These are phyloP conservation scores for Naganishia onofrii DNA, from an alignment of 768 basidiomycete genomes.

Conservation along the genomic window DNA sequence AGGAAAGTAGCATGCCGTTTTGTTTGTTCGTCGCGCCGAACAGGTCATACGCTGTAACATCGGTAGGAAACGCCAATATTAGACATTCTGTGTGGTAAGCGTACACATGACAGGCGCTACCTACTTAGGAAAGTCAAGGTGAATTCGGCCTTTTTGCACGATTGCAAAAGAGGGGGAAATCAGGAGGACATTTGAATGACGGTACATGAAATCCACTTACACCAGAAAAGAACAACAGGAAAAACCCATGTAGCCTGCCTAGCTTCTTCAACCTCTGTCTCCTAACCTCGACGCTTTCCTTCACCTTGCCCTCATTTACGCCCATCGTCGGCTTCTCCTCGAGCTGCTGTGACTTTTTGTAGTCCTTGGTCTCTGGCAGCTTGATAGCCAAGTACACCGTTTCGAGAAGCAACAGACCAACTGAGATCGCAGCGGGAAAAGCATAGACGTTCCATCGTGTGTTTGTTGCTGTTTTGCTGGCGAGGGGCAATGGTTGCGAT, in stretches of 20 bases:
- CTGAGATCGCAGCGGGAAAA: conserved; percentile 77
- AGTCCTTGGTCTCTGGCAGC: conserved; percentile 82
- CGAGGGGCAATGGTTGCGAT: conserved; percentile 68
- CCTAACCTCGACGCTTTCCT: conserved; percentile 30
- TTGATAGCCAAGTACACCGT: conserved; percentile 70
- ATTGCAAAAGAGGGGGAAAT: not conserved
- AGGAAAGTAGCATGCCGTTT: conserved; percentile 49
- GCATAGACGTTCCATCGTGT: conserved; percentile 71
- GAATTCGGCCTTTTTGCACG: conserved; percentile 73
- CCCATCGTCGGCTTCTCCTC: conserved; percentile 20
- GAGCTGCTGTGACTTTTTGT: conserved; percentile 40
- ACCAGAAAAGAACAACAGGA: conserved; percentile 79
- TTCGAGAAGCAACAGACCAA: conserved; percentile 73
- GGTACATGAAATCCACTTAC: conserved; percentile 42
- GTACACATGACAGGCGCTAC: not conserved
- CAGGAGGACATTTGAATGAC: not conserved
- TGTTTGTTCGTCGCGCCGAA: conserved; percentile 48
- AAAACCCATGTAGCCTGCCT: conserved; percentile 73
- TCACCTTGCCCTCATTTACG: conserved; percentile 5
- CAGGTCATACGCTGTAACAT: conserved; percentile 43
- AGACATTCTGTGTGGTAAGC: not conserved
- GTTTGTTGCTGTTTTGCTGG: conserved; percentile 54
- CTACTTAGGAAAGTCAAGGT: conserved; percentile 86
- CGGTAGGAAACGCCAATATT: conserved; percentile 2
- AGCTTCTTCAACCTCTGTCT: conserved; percentile 59